Base-by-base conservation (phyloP, 1,284 basidiomycete genomes). In the Rhodotorula sp. region DNA sequence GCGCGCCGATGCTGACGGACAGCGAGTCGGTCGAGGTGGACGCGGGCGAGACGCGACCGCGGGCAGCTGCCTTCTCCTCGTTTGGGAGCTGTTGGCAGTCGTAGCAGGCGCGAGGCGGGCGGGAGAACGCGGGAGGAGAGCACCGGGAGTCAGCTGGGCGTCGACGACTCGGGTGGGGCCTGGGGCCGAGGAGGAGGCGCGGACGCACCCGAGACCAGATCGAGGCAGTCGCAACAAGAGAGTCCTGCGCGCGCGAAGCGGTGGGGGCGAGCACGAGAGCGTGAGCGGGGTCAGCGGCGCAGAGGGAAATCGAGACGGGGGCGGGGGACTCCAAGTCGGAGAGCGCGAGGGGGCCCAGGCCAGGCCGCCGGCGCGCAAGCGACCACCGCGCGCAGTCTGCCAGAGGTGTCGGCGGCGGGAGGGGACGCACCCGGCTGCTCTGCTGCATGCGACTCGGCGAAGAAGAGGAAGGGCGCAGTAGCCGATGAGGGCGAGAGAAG, bases 141-240 rank as follows among this genome's bases (percentile, higher is more conserved):
- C 34, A 21, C n/a, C 10, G 44, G n/a, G 27, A 34, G 63, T 25
- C 46, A 49, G 27, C 58, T 41, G 59, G 25, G 48, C 44, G 41
- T 7, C 8, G 54, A 19, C 14, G 17, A 14, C 19, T 10, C 19
- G 19, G 34, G 14, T 21, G 12, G 34, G 13, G 17, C 8, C 1
- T 8, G 16, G 25, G n/a, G 44, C 21, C 14, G 9, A n/a, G 54
- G 14, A 46, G 12, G 16, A 27, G 52, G 41, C 25, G 16, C 7
- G 23, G 25, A 17, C 66, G 21, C 42, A 67, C 66, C n/a, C 66
- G 25, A 13, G 60, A 58, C 66, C 66, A 67, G 66, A 67, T 67
- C n/a, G 66, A 67, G 23, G 59, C 59, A 14, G 66, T 25, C 7
- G 54, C 53, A 3, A 41, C 53, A 13, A 61, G 66, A n/a, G 54